phyloP scores from a whole-genome alignment of 2,329 filamentous ascomycete species.

The Ophioceras dolichostomum region DNA sequence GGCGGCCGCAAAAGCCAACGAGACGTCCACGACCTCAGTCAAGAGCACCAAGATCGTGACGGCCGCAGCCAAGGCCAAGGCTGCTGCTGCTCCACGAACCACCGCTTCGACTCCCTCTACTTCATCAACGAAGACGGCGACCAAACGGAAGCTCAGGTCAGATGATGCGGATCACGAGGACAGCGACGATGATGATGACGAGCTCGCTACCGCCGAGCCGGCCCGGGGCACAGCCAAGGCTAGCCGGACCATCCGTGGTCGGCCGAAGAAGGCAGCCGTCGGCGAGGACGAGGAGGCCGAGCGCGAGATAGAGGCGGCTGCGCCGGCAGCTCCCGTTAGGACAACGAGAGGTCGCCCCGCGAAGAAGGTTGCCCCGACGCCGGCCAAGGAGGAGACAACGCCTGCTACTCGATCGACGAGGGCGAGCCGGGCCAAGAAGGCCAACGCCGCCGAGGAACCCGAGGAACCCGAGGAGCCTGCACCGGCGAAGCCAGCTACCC shows the following conservation, averaged over 20 bases:
- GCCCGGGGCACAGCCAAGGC: constrained; percentile 11
- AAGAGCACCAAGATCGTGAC: constrained; percentile 34
- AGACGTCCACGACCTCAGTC: constrained; percentile 15
- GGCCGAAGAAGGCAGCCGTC: constrained; percentile 28
- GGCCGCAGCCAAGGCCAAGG: constrained; percentile 33
- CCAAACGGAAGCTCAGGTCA: constrained; percentile 41
- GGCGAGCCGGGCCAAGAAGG: constrained; percentile 16
- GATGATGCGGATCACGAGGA: constrained; percentile 41
- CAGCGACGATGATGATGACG: constrained; percentile 23
- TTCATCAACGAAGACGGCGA: constrained; percentile 14
- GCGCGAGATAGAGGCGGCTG: constrained; percentile 10
- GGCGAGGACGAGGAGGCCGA: constrained; percentile 21
- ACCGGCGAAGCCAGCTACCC: constrained; percentile 21
- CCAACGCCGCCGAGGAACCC: neutral
- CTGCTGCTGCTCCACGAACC: constrained; percentile 19
- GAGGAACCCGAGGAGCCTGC: constrained; percentile 2
- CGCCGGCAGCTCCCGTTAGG: constrained; percentile 8
- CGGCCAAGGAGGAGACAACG: constrained; percentile 12
- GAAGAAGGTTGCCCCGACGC: constrained; percentile 16
- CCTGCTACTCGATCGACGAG: constrained; percentile 16
- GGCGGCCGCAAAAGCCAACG: constrained; percentile 27
- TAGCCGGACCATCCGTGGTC: constrained; percentile 30
- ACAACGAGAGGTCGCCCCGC: constrained; percentile 15
- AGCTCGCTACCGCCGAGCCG: constrained; percentile 13
- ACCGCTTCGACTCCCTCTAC: constrained; percentile 12